Conservation (phyloP, 768 basidiomycete genomes). For the Scleroderma citrinum region DNA sequence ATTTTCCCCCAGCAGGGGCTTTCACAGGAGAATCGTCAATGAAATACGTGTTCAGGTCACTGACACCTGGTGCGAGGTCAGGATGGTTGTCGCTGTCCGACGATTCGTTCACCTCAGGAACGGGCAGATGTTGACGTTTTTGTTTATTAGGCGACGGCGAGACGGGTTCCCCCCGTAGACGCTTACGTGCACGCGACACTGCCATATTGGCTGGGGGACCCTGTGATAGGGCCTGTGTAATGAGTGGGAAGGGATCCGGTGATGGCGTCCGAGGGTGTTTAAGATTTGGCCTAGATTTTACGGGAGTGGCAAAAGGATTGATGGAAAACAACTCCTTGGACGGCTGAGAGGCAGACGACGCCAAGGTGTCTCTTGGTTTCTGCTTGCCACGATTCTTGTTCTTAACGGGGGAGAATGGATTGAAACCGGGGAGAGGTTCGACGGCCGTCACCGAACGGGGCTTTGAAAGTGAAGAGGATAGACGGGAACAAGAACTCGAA, state of each 20-base stretch:
- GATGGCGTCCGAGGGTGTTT: slow-evolving; percentile 24
- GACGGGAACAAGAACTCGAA: slow-evolving; percentile 23
- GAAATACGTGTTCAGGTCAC: slow-evolving; percentile 39
- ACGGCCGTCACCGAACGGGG: slow-evolving; percentile 49
- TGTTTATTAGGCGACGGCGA: slow-evolving; percentile 78
- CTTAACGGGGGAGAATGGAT: slow-evolving; percentile 79
- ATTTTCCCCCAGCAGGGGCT: slow-evolving; percentile 46
- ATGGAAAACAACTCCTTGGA: slow-evolving; percentile 12
- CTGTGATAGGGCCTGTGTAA: slow-evolving; percentile 20
- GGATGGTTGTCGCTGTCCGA: slow-evolving; percentile 33
- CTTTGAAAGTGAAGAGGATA: slow-evolving; percentile 31
- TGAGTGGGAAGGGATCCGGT: slow-evolving; percentile 38
- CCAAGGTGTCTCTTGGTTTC: slow-evolving; percentile 14
- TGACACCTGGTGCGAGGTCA: slow-evolving; percentile 25
- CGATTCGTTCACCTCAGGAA: slow-evolving; percentile 28
- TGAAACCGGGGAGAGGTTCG: slow-evolving; percentile 51
- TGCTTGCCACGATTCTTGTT: slow-evolving; percentile 43
- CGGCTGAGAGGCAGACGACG: slow-evolving; percentile 14
- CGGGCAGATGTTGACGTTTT: slow-evolving; percentile 56
- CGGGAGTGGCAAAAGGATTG: slow-evolving; percentile 45
- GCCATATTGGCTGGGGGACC: slow-evolving; percentile 32
- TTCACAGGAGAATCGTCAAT: slow-evolving; percentile 73
- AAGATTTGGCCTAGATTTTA: slow-evolving; percentile 28
- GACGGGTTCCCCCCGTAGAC: slow-evolving; percentile 75
- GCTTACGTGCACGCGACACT: slow-evolving; percentile 68